Conservation (phyloP, 2,329 filamentous ascomycete species). For the Xylariaceae sp. region DNA sequence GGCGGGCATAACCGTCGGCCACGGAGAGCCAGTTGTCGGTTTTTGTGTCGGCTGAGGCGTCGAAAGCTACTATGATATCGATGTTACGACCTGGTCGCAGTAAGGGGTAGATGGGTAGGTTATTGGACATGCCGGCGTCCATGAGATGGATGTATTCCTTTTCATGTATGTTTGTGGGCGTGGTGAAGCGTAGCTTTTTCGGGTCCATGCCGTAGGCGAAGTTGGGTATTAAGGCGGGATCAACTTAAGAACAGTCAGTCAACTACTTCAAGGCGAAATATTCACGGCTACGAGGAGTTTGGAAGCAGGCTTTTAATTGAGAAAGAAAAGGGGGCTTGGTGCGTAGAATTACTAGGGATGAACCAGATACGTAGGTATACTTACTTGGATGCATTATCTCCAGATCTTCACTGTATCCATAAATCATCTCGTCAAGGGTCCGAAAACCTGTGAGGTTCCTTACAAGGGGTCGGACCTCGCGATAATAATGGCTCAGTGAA, state of each 20-base stretch:
- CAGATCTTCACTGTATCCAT: conserved; percentile 75
- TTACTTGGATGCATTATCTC: conserved; percentile 79
- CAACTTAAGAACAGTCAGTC: conserved; percentile 41
- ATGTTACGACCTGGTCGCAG: conserved; percentile 83
- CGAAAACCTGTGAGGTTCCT: conserved; percentile 68
- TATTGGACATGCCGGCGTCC: conserved; percentile 99
- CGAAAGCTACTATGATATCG: conserved; percentile 87
- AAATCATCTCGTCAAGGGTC: conserved; percentile 75
- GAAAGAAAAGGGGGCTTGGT: too few species aligned
- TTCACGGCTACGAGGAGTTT: not conserved
- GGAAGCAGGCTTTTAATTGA: too few species aligned
- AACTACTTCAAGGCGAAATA: not conserved
- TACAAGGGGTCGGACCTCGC: conserved; percentile 80
- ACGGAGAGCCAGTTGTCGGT: conserved; percentile 96
- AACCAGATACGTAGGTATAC: not conserved
- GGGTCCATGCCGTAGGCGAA: conserved; percentile 77
- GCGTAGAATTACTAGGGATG: too few species aligned
- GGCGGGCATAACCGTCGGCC: conserved; percentile 84
- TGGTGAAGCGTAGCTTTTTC: conserved; percentile 64
- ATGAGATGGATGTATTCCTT: conserved; percentile 73
- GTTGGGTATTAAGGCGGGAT: conserved; percentile 86
- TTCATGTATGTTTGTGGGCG: conserved; percentile 70
- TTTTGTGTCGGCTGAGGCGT: conserved; percentile 87
- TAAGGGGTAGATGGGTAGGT: conserved; percentile 90
- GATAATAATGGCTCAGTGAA: conserved; percentile 92